phyloP scores from a whole-genome alignment of 2,329 filamentous ascomycete species.

The Ophiostoma montium region DNA sequence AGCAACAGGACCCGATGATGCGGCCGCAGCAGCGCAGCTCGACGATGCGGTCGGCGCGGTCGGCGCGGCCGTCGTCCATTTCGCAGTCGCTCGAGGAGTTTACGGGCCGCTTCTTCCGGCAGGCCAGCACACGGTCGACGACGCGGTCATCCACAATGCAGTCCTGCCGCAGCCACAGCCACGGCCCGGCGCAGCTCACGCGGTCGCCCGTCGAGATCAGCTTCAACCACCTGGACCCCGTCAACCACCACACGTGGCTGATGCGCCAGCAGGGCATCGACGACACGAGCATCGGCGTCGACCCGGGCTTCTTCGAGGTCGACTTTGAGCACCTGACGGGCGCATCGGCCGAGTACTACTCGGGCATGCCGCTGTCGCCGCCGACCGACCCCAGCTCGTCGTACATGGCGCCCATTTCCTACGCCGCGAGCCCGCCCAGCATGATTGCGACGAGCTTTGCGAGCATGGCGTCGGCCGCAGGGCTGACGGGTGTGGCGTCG shows the following conservation, averaged over 20 bases:
- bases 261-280: constrained; percentile 9
- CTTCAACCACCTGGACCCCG: background rate
- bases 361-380: constrained; percentile 16
- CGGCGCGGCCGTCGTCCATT: background rate
- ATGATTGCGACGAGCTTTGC: constrained; percentile 9
- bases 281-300: constrained; percentile 2
- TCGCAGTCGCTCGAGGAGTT: constrained; percentile 6
- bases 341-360: constrained; percentile 17
- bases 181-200: background rate
- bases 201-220: constrained; percentile 6
- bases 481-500: background rate
- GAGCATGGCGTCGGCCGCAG: constrained; percentile 3
- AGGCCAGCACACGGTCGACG: constrained; percentile 12
- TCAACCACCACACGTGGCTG: constrained; percentile 12
- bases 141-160: constrained; percentile 5
- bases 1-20: background rate
- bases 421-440: background rate
- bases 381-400: constrained; percentile 10
- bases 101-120: constrained; percentile 8
- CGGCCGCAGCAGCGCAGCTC: constrained; percentile 7
- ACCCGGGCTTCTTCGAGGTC: constrained; percentile 8
- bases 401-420: constrained; percentile 5
- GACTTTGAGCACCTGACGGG: constrained; percentile 14
- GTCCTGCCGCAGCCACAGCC: background rate
- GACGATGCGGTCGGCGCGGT: constrained; percentile 3